These are phyloP conservation scores for Allium cepa DNA, from an alignment of 106 monocot species.

Conservation along the genomic window DNA sequence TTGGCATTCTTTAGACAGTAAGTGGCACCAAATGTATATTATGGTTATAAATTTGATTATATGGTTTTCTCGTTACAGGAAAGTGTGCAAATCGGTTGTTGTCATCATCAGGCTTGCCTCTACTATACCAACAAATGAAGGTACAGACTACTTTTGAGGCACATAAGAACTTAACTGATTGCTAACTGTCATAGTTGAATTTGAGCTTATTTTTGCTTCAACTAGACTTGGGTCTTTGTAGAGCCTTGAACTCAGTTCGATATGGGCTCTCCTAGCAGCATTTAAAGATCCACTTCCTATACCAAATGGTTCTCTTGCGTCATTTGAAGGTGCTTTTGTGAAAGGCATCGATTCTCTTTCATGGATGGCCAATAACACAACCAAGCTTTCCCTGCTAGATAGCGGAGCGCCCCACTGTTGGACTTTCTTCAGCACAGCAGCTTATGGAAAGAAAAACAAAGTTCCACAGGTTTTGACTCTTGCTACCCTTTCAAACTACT, in stretches of 20 bases:
- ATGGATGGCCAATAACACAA: conserved; percentile 92
- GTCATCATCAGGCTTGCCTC: conserved; percentile 75
- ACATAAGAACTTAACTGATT: background rate
- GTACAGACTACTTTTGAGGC: conserved; percentile 16
- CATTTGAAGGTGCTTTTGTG: conserved; percentile 91
- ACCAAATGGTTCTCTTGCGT: conserved; percentile 8
- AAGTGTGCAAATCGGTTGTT: conserved; percentile 95
- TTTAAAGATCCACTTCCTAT: conserved; percentile 68
- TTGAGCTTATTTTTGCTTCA: conserved; percentile 5
- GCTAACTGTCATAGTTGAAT: conserved; percentile 4
- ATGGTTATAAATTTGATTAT: background rate
- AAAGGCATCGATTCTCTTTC: conserved; percentile 70
- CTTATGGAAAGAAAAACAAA: conserved; percentile 82
- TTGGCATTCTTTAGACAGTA: no score
- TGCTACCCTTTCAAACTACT: background rate
- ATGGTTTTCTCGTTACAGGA: conserved; percentile 33
- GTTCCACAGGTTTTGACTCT: conserved; percentile 61
- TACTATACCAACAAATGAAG: conserved; percentile 87
- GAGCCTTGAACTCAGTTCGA: conserved; percentile 81
- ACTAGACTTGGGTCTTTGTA: conserved; percentile 33
- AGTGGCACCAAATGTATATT: no score
- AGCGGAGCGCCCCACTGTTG: conserved; percentile 60
- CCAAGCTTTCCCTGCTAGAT: conserved; percentile 44
- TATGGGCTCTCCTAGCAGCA: conserved; percentile 98
- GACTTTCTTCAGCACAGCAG: conserved; percentile 87